Conservation (phyloP, 1,284 basidiomycete genomes). For the Moesziomyces parantarcticus region DNA sequence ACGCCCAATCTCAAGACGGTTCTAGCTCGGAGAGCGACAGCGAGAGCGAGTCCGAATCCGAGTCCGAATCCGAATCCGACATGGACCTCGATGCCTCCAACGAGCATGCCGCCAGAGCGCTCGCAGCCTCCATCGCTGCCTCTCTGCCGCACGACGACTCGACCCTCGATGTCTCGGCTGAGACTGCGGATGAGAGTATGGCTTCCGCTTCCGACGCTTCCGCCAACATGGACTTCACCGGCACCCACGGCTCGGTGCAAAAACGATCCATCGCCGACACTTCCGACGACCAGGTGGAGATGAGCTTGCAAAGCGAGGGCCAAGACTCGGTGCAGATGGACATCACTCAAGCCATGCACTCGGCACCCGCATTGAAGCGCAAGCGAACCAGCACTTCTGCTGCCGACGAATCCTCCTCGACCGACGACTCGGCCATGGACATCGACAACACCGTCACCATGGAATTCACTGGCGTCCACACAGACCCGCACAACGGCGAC, state of each 20-base stretch:
- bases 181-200: slow-evolving; percentile 21
- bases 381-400: slow-evolving; percentile 38
- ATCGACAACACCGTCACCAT: slow-evolving; percentile 43
- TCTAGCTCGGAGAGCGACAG: slow-evolving; percentile 41
- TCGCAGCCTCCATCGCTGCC: slow-evolving; percentile 45
- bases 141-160: slow-evolving; percentile 46
- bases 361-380: slow-evolving; percentile 35
- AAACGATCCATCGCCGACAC: slow-evolving; percentile 33
- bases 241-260: slow-evolving; percentile 36
- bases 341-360: slow-evolving; percentile 31
- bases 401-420: slow-evolving; percentile 21
- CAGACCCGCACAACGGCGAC: slow-evolving; percentile 8
- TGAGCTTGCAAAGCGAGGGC: slow-evolving; percentile 18
- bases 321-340: slow-evolving; percentile 42
- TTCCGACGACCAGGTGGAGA: slow-evolving; percentile 20
- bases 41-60: slow-evolving; percentile 21
- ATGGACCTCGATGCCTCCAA: slow-evolving; percentile 43
- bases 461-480: slow-evolving; percentile 47
- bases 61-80: slow-evolving; percentile 36
- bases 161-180: slow-evolving; percentile 27
- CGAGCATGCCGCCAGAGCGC: slow-evolving; percentile 34
- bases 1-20: slow-evolving; percentile 32
- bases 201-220: slow-evolving; percentile 22
- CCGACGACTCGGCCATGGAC: slow-evolving; percentile 30
- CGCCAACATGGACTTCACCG: slow-evolving; percentile 47